Base-by-base conservation (phyloP, 306 rosid genomes). In the Medicago lupulina region DNA sequence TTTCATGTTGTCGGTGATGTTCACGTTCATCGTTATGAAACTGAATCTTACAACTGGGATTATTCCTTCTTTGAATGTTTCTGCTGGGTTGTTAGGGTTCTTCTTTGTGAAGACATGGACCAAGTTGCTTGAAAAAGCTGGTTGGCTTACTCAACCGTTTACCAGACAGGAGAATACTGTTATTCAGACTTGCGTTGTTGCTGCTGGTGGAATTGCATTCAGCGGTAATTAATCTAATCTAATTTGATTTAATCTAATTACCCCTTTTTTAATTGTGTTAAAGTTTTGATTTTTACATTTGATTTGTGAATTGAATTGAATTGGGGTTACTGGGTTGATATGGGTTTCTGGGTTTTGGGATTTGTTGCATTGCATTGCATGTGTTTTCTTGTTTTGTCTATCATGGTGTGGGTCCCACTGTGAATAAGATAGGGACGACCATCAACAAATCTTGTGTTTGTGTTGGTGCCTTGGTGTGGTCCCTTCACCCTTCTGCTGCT, bases 161-260 rank as follows among this genome's bases (percentile, higher is more conserved):
- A 83, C 87, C 0, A 53, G 87, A 9, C 89, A 86, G 6, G 89
- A 86, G 83, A 86, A 86, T 11, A 83, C 89, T 2, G 86, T 86
- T 3, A 83, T 86, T 23, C 89, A 86, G 16, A 86, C 89, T 9
- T 83, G 85, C 58, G 87, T 86, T 46, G 87, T 86, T 4, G 83
- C 87, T 5, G 8, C 83, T 12, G 15, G 83, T 31, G 87, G 89
- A 73, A 80, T 86, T 67, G 89, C 89, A 1, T 83, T 80, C 38
- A 86, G 87, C 38, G 87, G 89, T 86, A 85, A 73, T 4, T 1
- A 31, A 2, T 7, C n/a, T 17, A 5, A 11, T 0, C 55, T 6
- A 2, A 11, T 8, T 21, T 7, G 36, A 4, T 31, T 31, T 31
- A 4, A 31, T 31, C 38, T 43, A 10, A 23, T 28, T 7, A 31